Evolutionary conservation across 768 basidiomycete species (phyloP), one percentile per base, ranked within the genome.

Genomic region (Rickenella mellea): DNA sequence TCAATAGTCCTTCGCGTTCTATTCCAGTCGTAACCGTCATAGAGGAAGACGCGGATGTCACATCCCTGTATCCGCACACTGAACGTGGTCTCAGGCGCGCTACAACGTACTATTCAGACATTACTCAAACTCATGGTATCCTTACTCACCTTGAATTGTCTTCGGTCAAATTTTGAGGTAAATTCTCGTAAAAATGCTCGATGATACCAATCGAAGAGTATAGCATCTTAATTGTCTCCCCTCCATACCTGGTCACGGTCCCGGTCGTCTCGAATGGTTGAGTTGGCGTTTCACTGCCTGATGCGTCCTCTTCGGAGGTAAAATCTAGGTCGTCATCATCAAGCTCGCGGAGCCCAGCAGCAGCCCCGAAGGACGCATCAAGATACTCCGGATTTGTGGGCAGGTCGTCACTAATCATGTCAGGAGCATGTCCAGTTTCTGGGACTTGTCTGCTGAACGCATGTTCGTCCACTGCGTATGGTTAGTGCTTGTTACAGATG

Each of bases 1-100:
- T 93, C 88, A 42, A 99, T 91, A 2, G 75, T 75, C 61, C 73
- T 81, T 25, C 94, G 80, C 3, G 96, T 99, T 37, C 70, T 70
- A 1, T 56, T 61, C 93, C 96, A 99, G 56, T 99, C 96, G 53
- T 92, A 99, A 2, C 96, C 96, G 43, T 92, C 89, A 55, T 96
- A 87, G 3, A 99, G 70, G 40, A 80, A 72, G 19, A 97, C 53
- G 1, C 72, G 72, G 37, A 85, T 58, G 49, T 85, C 71, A 41
- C 75, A 78, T 31, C 83, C 62, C 31, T 72, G 67, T 4, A 88
- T 51, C 20, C 77, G 70, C 43, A 84, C 52, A 22, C 64, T 70
- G n/a, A 79, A 46, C 20, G 57, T 66, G 6, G 73, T 72, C 25
- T 73, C 70, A 9, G 68, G 70, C 22, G 58, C 51, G 33, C 73